Evolutionary conservation across 352 stramenopile genomes (phyloP), one percentile per base, ranked within the genome.

Genomic region (Globisporangium cederbergense): DNA sequence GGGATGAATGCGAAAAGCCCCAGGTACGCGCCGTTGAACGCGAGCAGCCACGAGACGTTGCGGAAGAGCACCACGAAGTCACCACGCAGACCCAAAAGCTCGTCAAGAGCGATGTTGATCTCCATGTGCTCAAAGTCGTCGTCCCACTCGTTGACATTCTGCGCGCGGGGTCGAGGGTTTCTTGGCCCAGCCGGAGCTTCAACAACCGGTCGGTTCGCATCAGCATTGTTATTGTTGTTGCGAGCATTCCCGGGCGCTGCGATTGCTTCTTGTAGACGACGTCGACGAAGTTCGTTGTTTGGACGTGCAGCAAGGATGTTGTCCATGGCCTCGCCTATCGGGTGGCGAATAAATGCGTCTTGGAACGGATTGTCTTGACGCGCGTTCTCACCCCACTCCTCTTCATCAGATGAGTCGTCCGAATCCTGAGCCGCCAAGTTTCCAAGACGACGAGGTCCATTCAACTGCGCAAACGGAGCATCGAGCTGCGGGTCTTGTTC

Each of bases 21-120:
- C 2, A 99, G 77, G 71, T 99, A 99, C 1, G 96, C 91, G 14
- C 95, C 97, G 70, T 99, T 98, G 77, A 99, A 99, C 11, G 96
- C 93, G 38, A 99, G 63, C 3, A 99, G 76, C 96, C 97, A 99
- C 54, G 97, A 93, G 4, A 99, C 83, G 67, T 99, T 99, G 25
- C 96, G 90, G 64, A 99, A 89, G 6, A 99, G 73, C 30, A 97
- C 88, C 53, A 95, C 74, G 45, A 98, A 74, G 34, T 98, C 96
- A 3, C 97, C 97, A 47, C 96, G 91, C 22, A 99, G 78, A 9
- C 97, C 97, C n/a, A 99, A 71, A 1, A 99, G 75, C 68, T 99
- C 96, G 67, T 99, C 96, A 71, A 99, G 87, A 0, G 96, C 95
- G 42, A 99, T 93, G 65, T 97, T 97, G 59, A 98, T 93, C 70